A percentile compares a stretch with the other conserved stretches of the same genome.
Evolutionary conservation across 352 stramenopile genomes (phyloP).

Genomic region (Thalassiosira mediterranea): DNA sequence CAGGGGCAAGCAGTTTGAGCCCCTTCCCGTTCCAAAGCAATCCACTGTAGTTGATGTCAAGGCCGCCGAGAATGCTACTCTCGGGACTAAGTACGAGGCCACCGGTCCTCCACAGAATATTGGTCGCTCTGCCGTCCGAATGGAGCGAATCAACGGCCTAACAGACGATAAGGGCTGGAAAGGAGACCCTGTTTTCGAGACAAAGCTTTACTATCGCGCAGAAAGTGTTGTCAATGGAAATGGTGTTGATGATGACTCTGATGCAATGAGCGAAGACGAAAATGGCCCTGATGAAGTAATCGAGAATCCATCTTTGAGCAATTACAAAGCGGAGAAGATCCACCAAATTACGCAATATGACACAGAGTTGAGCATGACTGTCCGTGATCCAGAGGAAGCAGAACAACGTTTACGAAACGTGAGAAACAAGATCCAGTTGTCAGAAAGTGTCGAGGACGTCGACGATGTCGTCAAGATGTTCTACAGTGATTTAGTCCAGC

Average conservation of each 20-base stretch:
- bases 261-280: slow-evolving; percentile 31
- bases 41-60: slow-evolving; percentile 43
- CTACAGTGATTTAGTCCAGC: slow-evolving; percentile 21
- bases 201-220: slow-evolving; percentile 47
- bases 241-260: slow-evolving; percentile 10
- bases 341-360: slow-evolving; percentile 22
- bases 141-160: slow-evolving; percentile 47
- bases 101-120: slow-evolving; percentile 27
- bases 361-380: slow-evolving; percentile 11
- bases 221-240: slow-evolving; percentile 32
- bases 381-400: slow-evolving; percentile 19
- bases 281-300: background rate
- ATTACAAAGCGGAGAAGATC: slow-evolving; percentile 40
- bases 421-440: slow-evolving; percentile 33
- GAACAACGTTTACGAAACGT: slow-evolving; percentile 20
- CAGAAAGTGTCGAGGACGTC: slow-evolving; percentile 18
- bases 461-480: slow-evolving; percentile 24
- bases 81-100: slow-evolving; percentile 35
- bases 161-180: slow-evolving; percentile 45
- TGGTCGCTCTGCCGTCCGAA: slow-evolving; percentile 28
- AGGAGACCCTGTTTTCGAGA: slow-evolving; percentile 47
- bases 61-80: slow-evolving; percentile 37
- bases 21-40: slow-evolving; percentile 33
- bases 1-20: slow-evolving; percentile 14
- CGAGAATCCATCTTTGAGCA: background rate